phyloP scores from a whole-genome alignment of 768 basidiomycete species.

The Lactarius hengduanensis region DNA sequence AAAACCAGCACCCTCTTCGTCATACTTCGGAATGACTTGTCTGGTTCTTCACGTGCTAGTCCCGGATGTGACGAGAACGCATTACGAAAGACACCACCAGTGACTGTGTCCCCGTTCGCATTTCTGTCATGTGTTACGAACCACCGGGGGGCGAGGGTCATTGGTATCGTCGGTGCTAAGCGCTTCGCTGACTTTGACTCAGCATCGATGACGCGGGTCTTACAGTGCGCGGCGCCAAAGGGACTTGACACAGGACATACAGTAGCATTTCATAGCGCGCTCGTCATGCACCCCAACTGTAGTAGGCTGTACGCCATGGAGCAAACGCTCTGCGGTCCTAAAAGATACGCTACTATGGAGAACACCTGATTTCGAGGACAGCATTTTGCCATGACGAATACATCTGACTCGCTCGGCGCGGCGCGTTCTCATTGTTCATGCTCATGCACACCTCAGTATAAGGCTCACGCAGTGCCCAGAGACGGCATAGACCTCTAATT shows the following conservation, averaged over 20 bases:
- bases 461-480: neutral
- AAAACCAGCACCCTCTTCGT: neutral
- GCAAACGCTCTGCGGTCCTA: neutral
- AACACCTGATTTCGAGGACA: neutral
- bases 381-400: neutral
- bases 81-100: neutral
- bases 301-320: slow-evolving; percentile 11
- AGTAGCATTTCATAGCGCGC: neutral
- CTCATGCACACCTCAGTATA: neutral
- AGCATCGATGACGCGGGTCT: neutral
- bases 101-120: neutral
- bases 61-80: neutral
- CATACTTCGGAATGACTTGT: neutral
- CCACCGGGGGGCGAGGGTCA: neutral
- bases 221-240: neutral
- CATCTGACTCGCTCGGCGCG: neutral
- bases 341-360: neutral
- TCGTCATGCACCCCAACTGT: neutral
- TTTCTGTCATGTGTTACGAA: neutral
- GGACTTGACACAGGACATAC: neutral
- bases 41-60: neutral
- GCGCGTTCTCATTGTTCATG: neutral
- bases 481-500: neutral
- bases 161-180: neutral
- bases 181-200: slow-evolving; percentile 11